Percentiles rank a stretch among this genome's conserved stretches.
These are phyloP conservation scores for Globisporangium recalcitrans DNA, from an alignment of 352 stramenopile species.

Conservation along the genomic window DNA sequence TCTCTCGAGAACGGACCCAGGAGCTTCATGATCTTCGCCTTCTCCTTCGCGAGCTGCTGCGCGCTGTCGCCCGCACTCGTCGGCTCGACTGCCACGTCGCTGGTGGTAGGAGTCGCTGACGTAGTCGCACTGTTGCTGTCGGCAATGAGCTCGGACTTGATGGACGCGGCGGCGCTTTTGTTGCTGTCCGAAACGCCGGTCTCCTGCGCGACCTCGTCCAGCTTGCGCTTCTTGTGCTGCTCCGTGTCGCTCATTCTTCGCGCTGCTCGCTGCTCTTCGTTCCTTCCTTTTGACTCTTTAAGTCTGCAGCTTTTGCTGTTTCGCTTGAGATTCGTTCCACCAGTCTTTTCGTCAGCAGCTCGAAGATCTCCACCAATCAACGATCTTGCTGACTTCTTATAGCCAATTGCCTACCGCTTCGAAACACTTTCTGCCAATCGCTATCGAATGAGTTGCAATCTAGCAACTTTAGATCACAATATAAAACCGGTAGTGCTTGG, in stretches of 20 bases:
- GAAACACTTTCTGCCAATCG: background rate
- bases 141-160: background rate
- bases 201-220: constrained; percentile 18
- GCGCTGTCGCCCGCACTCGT: background rate
- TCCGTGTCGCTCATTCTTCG: constrained; percentile 24
- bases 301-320: background rate
- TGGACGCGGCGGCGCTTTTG: constrained; percentile 10
- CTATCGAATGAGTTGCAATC: background rate
- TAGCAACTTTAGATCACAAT: background rate
- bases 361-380: background rate
- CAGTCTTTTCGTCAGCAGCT: background rate
- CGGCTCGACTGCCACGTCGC: background rate
- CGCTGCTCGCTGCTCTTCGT: background rate
- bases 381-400: background rate
- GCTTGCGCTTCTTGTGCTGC: constrained; percentile 37
- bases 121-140: background rate
- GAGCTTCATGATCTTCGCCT: constrained; percentile 30
- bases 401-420: background rate
- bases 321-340: constrained; percentile 6
- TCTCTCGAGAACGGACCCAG: constrained; percentile 54
- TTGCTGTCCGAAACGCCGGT: background rate
- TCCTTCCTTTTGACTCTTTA: background rate
- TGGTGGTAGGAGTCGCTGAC: background rate
- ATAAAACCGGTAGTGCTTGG: background rate
- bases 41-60: constrained; percentile 19